These are phyloP conservation scores for Aspergillus hancockii DNA, from an alignment of 495 filamentous ascomycete species.

Conservation along the genomic window DNA sequence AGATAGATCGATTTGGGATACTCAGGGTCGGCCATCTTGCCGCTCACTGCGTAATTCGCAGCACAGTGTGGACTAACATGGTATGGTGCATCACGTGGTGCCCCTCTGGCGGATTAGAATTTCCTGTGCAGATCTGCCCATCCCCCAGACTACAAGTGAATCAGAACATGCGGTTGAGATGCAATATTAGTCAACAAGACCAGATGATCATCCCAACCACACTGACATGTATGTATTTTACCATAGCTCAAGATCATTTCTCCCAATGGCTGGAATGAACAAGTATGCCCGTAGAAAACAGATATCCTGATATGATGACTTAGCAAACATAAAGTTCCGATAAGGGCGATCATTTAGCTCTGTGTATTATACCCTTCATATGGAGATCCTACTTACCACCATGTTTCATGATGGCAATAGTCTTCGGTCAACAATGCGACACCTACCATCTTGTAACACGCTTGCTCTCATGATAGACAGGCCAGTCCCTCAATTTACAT, in stretches of 20 bases:
- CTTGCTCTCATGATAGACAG: not conserved
- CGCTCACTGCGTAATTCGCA: constrained; percentile 28
- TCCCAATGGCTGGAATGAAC: not conserved
- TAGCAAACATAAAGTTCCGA: constrained; percentile 18
- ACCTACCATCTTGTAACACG: not conserved
- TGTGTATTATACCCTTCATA: constrained; percentile 7
- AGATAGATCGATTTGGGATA: constrained; percentile 2
- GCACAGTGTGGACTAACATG: constrained; percentile 21
- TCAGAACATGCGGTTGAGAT: not conserved
- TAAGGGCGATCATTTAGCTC: constrained; percentile 21
- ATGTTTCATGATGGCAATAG: constrained; percentile 3
- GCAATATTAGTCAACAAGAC: not conserved
- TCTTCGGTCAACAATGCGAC: not conserved
- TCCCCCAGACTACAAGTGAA: constrained; percentile 5
- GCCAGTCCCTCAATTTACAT: not conserved
- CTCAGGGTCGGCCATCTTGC: constrained; percentile 10
- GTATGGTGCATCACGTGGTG: constrained; percentile 31
- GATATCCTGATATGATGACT: constrained; percentile 16
- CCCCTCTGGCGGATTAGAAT: constrained; percentile 16
- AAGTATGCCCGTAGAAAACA: not conserved
- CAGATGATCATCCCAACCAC: not conserved
- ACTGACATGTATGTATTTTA: not conserved
- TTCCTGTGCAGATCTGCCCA: constrained; percentile 15
- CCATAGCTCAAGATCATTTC: not conserved
- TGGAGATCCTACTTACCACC: not conserved